Evolutionary conservation across 192 early-diverging fungal genomes (phyloP).

Genomic region (Mortierella claussenii): DNA sequence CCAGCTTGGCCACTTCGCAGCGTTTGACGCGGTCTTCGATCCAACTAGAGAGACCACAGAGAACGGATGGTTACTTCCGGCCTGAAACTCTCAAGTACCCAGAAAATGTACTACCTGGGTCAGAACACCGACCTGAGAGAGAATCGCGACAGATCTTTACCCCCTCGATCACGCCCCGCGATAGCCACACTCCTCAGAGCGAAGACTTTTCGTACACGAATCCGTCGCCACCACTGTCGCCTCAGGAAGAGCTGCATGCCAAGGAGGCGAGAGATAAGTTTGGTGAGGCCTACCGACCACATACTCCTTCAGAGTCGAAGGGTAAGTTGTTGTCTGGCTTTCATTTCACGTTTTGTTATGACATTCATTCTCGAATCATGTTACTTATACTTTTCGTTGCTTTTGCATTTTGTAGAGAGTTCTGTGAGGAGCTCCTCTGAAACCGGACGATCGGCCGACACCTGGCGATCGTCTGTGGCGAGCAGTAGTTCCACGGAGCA

Average conservation of each 20-base stretch:
- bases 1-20: background rate
- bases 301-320: background rate
- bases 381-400: no score
- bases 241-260: background rate
- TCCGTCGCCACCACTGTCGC: constrained; percentile 5
- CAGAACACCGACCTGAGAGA: background rate
- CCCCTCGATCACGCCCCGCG: background rate
- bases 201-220: background rate
- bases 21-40: background rate
- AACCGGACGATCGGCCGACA: background rate
- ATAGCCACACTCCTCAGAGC: background rate
- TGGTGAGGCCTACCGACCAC: constrained; percentile 2
- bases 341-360: no score
- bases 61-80: background rate
- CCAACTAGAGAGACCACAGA: background rate
- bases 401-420: no score
- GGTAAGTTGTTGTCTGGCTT: no score
- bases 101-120: background rate
- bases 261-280: background rate
- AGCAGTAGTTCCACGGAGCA: background rate
- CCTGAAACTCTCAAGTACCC: background rate
- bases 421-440: background rate
- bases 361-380: no score
- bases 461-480: background rate
- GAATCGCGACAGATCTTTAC: background rate